These are phyloP conservation scores for Penicillium occitanis DNA, from an alignment of 2,329 filamentous ascomycete species.

Conservation along the genomic window DNA sequence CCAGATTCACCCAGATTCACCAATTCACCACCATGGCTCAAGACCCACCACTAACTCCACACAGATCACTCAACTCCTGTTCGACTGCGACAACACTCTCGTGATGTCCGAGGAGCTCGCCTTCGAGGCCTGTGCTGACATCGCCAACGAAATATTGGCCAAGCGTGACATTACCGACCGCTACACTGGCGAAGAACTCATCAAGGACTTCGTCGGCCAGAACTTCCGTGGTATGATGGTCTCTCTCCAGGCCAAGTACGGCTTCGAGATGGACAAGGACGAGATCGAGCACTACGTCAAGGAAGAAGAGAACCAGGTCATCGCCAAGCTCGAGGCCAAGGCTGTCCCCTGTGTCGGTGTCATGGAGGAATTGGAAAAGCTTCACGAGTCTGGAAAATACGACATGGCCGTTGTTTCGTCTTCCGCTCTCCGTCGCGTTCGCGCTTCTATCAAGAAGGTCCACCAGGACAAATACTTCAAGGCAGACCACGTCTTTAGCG, in stretches of 20 bases:
- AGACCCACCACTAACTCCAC: constrained; percentile 24
- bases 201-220: constrained; percentile 85
- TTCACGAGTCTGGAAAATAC: constrained; percentile 64
- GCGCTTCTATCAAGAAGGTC: constrained; percentile 75
- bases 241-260: constrained; percentile 71
- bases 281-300: constrained; percentile 74
- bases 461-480: constrained; percentile 77
- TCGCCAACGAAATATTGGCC: constrained; percentile 81
- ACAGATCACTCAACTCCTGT: constrained; percentile 69
- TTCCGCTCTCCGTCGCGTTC: constrained; percentile 73
- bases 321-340: constrained; percentile 70
- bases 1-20: constrained; percentile 4
- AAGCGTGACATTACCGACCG: constrained; percentile 62
- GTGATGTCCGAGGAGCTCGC: constrained; percentile 87
- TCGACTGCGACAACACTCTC: constrained; percentile 84
- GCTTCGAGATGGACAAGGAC: constrained; percentile 65
- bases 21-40: constrained; percentile 30
- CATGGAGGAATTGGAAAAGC: constrained; percentile 64
- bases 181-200: constrained; percentile 77
- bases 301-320: constrained; percentile 79
- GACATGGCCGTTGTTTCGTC: constrained; percentile 77
- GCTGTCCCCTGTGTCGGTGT: constrained; percentile 69
- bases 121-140: constrained; percentile 85
- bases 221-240: constrained; percentile 93
- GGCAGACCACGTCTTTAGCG: constrained; percentile 74